These are phyloP conservation scores for Pyrenopolyporus hunteri DNA, from an alignment of 495 filamentous ascomycete genomes.

Conservation along the genomic window DNA sequence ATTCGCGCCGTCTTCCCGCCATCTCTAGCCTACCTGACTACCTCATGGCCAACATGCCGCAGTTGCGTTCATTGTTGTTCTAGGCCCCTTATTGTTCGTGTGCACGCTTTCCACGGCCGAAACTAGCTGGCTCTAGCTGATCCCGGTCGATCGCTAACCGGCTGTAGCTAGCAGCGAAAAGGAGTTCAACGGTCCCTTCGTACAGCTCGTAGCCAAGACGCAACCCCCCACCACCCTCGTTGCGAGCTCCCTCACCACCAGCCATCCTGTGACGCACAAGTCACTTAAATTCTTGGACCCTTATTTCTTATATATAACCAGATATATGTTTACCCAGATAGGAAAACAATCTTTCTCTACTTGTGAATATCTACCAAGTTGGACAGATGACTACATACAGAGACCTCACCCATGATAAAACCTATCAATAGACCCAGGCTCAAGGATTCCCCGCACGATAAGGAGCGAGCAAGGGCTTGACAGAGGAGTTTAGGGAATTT, in stretches of 20 bases:
- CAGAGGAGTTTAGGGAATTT: not conserved
- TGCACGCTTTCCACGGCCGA: constrained; percentile 3
- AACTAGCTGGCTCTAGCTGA: constrained; percentile 3
- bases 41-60: not conserved
- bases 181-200: constrained; percentile 29
- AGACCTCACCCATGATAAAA: not conserved
- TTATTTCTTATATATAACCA: not conserved
- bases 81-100: not conserved
- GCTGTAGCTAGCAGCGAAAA: constrained; percentile 21
- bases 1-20: constrained; percentile 20
- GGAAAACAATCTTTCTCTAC: no score
- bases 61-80: not conserved
- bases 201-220: constrained; percentile 31
- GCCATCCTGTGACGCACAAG: constrained; percentile 26
- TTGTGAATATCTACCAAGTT: not conserved
- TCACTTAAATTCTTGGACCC: constrained; percentile 8
- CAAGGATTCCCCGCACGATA: constrained; percentile 32
- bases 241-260: not conserved
- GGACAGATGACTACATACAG: not conserved
- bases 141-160: constrained; percentile 5
- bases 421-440: not conserved
- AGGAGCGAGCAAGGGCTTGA: not conserved
- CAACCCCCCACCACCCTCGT: constrained; percentile 20
- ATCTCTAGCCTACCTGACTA: not conserved
- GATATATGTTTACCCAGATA: no score